Evolutionary conservation across 176 grass and related monocot species (phyloP), one percentile per base, ranked within the genome.

Genomic region (Bonia amplexicaulis): DNA sequence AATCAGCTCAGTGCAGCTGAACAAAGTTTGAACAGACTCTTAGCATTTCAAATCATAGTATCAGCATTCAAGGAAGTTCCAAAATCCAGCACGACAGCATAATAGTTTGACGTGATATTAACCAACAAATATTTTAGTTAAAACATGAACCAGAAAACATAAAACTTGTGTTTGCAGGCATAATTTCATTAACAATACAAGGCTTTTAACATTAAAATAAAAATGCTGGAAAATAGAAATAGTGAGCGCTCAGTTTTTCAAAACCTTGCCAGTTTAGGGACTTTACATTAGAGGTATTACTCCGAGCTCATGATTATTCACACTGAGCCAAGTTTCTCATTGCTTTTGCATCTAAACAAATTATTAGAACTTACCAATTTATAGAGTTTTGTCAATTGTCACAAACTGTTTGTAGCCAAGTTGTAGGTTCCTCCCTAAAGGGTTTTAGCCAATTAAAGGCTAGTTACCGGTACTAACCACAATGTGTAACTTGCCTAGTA

Each of bases 11-110:
- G 51, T 20, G 12, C n/a, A 72, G 68, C 57, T 72, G 20, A 61
- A 77, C 62, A 68, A 77, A 68, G 22, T 65, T 53, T 51, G 7
- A 31, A 23, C 80, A 48, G 12, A 72, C 39, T 22, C 58, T 58
- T 22, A 74, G 69, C 20, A 74, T 49, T 83, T 83, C 44, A 46
- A 74, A 51, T 64, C 46, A 64, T 49, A 74, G 48, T 39, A 83
- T 46, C 44, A 66, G 29, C 4, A 33, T 77, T 74, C 12, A 74
- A 58, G 12, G 20, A 85, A 60, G 26, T 78, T 59, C 4, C 52
- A 71, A 70, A 74, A 74, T 62, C 57, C 61, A 71, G 23, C 5
- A 31, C 35, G 20, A 63, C 12, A 71, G 26, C 64, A 72, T 65
- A 60, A 53, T 7, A 86, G 16, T 26, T 80, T 20, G 54, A 20